Base-by-base conservation (phyloP, 2,329 filamentous ascomycete species). In the Pochonia chlamydosporia region DNA sequence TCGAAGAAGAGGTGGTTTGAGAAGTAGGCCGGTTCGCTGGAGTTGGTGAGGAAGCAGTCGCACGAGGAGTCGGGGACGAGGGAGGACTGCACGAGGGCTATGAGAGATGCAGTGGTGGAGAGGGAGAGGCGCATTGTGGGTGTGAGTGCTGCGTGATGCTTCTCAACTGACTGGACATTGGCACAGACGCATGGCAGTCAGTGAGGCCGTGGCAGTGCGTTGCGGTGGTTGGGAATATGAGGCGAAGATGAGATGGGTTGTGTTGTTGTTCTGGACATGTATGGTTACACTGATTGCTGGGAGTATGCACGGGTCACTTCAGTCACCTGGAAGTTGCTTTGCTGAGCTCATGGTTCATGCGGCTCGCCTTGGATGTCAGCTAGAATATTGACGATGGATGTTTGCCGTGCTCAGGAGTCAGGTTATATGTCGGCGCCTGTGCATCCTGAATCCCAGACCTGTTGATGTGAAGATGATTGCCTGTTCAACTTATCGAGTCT, bases 11-110 rank as follows among this genome's bases (percentile, higher is more conserved):
- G 55, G 56, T 75, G 75, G 16, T 64, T 60, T 16, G 64, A 59
- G 54, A 72, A 78, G 60, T 69, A 77, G 36, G 58, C 56, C 21
- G 65, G 57, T 37, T 63, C 64, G 11, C 66, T 69, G 39, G 65
- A 70, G 53, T 77, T 75, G 54, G 70, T 74, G 43, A 72, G 57
- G 53, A 68, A 79, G 56, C 75, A 78, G 47, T 64, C 63, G 58
- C 75, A 78, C 36, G 61, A 56, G 23, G 60, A 55, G 44, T 68
- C 65, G 11, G 30, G 24, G n/a, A 49, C 35, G 25, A 28, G 10
- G 63, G 54, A 16, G 43, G 42, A 40, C 45, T 43, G 21, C 25
- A 40, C 10, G 47, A 45, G 30, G 18, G 18, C 16, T 13, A 21
- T 10, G 10, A 30, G 40, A 37, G 28, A 45, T 6, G 24, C 18